Percentiles rank a stretch among this genome's conserved stretches.
phyloP scores from a whole-genome alignment of 768 basidiomycete genomes.

The Boletellus ananas region DNA sequence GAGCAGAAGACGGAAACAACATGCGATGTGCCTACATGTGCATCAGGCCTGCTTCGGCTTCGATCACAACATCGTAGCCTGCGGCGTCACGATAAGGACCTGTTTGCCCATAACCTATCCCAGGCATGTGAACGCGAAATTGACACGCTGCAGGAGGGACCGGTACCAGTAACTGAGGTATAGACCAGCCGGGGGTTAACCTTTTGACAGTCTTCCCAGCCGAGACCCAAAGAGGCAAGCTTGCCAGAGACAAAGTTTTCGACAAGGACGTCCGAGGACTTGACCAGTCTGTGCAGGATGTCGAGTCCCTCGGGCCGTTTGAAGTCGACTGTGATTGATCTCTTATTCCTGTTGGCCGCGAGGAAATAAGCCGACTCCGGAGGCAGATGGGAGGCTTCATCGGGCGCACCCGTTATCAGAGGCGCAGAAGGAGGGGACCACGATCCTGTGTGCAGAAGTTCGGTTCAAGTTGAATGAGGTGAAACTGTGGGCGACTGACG shows the following conservation, averaged over 20 bases:
- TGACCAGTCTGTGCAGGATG: conserved; percentile 67
- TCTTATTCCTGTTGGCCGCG: conserved; percentile 83
- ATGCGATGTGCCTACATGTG: conserved; percentile 66
- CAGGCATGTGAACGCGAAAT: not conserved
- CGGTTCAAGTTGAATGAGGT: conserved; percentile 10
- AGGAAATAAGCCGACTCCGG: conserved; percentile 94
- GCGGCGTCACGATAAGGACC: conserved; percentile 82
- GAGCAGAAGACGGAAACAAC: conserved; percentile 9
- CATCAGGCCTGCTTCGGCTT: conserved; percentile 92
- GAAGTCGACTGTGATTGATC: conserved; percentile 86
- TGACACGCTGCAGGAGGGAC: not conserved
- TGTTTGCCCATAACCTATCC: conserved; percentile 75
- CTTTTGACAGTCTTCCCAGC: conserved; percentile 74
- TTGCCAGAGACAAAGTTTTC: conserved; percentile 90
- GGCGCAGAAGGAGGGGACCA: conserved; percentile 66
- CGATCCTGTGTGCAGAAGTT: conserved; percentile 41
- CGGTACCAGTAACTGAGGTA: conserved; percentile 79
- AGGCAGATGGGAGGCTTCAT: conserved; percentile 60
- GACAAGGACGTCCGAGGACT: conserved; percentile 77
- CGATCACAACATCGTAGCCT: conserved; percentile 85
- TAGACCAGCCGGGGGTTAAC: conserved; percentile 84
- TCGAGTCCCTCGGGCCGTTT: conserved; percentile 74
- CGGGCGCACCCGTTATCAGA: conserved; percentile 43
- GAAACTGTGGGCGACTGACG: conserved; percentile 40
- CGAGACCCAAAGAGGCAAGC: conserved; percentile 77